Evolutionary conservation across 805 yeast genomes (phyloP).

Genomic region (Ogataea salicorniae): DNA sequence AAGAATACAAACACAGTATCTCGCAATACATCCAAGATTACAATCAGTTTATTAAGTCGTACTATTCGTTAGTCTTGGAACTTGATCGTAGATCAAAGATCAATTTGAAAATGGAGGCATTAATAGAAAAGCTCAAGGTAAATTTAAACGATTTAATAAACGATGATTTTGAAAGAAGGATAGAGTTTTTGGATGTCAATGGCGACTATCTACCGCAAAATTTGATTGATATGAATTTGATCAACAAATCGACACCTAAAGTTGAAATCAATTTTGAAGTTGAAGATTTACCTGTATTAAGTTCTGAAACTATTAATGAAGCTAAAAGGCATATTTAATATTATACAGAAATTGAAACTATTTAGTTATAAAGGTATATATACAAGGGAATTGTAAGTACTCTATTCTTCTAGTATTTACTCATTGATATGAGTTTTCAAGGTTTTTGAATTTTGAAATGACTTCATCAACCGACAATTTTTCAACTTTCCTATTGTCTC

Average conservation of each 20-base stretch:
- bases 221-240: slow-evolving; percentile 21
- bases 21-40: slow-evolving; percentile 39
- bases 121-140: slow-evolving; percentile 38
- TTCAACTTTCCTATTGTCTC: slow-evolving; percentile 43
- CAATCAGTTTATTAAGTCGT: slow-evolving; percentile 45
- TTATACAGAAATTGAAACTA: background rate
- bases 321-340: slow-evolving; percentile 11
- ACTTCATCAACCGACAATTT: slow-evolving; percentile 47
- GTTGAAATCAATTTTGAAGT: slow-evolving; percentile 17
- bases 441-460: slow-evolving; percentile 43
- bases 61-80: slow-evolving; percentile 48
- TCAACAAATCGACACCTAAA: slow-evolving; percentile 20
- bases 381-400: background rate
- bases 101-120: slow-evolving; percentile 34
- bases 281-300: slow-evolving; percentile 20
- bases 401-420: background rate
- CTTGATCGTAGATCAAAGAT: slow-evolving; percentile 43
- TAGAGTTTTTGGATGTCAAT: slow-evolving; percentile 39
- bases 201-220: slow-evolving; percentile 52
- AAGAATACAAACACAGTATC: slow-evolving; percentile 13
- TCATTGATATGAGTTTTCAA: slow-evolving; percentile 46
- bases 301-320: slow-evolving; percentile 12
- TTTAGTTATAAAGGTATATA: slow-evolving; percentile 1
- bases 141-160: slow-evolving; percentile 35
- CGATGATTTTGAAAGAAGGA: slow-evolving; percentile 41